Evolutionary conservation across 371 early-diverging fungal genomes (phyloP).

Genomic region (Mortierella sp.): DNA sequence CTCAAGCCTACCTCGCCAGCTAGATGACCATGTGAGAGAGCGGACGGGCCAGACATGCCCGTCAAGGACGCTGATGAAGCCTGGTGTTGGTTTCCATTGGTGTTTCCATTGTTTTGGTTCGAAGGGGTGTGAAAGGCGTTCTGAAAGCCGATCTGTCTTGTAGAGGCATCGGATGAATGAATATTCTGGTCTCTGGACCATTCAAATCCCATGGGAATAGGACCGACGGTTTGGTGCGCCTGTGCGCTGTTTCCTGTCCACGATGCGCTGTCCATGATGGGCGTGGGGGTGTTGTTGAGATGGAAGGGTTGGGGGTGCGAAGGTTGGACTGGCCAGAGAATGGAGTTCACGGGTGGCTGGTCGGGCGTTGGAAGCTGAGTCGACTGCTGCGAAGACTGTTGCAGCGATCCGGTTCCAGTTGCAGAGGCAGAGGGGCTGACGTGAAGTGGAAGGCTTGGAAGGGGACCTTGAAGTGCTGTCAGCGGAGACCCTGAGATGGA

Average conservation of each 20-base stretch:
- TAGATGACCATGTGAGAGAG: constrained; percentile 23
- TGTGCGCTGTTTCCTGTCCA: constrained; percentile 41
- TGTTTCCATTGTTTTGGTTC: constrained; percentile 25
- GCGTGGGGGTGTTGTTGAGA: constrained; percentile 15
- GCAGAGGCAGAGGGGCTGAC: constrained; percentile 8
- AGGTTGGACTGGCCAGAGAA: constrained; percentile 28
- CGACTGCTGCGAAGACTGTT: constrained; percentile 17
- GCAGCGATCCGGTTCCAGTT: constrained; percentile 12
- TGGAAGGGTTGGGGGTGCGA: constrained; percentile 13
- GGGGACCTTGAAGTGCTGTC: constrained; percentile 19
- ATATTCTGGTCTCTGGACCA: constrained; percentile 50
- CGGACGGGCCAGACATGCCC: constrained; percentile 8
- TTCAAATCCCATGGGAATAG: constrained; percentile 48
- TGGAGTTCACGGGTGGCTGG: constrained; percentile 10
- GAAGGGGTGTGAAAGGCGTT: constrained; percentile 30
- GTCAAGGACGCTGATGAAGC: not conserved
- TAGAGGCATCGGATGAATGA: constrained; percentile 24
- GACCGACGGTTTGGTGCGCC: constrained; percentile 43
- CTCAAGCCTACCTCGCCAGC: constrained; percentile 25
- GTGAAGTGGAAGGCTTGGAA: constrained; percentile 11
- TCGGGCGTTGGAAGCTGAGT: constrained; percentile 17
- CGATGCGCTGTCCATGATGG: constrained; percentile 47
- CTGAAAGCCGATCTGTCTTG: constrained; percentile 36
- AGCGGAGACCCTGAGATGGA: constrained; percentile 20
- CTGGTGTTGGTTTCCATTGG: constrained; percentile 19